Evolutionary conservation across 148 eudicot species (phyloP).

Genomic region (Camellia granthamiana): DNA sequence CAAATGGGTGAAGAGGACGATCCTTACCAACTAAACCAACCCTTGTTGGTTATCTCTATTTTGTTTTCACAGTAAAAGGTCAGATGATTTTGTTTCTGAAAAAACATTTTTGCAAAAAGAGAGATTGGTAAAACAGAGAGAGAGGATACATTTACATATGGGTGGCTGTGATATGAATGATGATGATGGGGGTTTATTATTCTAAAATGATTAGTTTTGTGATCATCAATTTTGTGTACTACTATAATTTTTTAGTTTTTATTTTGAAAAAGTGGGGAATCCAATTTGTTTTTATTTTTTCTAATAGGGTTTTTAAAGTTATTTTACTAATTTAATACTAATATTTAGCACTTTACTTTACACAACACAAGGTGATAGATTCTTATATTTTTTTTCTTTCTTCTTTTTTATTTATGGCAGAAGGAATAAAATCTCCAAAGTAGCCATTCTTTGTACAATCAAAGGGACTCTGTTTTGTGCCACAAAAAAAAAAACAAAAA

Average conservation of each 20-base stretch:
- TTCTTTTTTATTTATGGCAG: no score
- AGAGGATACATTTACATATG: not conserved
- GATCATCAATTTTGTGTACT: constrained; percentile 25
- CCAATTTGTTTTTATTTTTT: constrained; percentile 3
- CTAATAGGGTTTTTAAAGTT: not conserved
- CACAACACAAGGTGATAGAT: not conserved
- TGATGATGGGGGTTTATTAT: constrained; percentile 65
- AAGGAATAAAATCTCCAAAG: constrained; percentile 13
- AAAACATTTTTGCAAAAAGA: not conserved
- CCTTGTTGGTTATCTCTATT: not conserved
- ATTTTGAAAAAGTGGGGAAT: constrained; percentile 7
- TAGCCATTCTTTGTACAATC: not conserved
- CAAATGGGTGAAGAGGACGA: no score
- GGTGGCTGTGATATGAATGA: constrained; percentile 10
- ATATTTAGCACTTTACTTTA: constrained; percentile 1
- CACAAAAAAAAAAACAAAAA: no score
- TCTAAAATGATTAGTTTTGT: constrained; percentile 57
- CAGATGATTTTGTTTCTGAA: constrained; percentile 34
- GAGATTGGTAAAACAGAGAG: constrained; percentile 12
- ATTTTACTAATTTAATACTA: not conserved
- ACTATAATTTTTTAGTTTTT: not conserved
- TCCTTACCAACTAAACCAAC: no score
- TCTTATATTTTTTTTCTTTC: not conserved
- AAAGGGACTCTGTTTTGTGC: not conserved
- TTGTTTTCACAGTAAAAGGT: constrained; percentile 29